A percentile compares a stretch with the other conserved stretches of the same genome.
Evolutionary conservation across 225 moss, liverwort and hornwort genomes (phyloP).

Genomic region (Physcomitrellopsis africana): DNA sequence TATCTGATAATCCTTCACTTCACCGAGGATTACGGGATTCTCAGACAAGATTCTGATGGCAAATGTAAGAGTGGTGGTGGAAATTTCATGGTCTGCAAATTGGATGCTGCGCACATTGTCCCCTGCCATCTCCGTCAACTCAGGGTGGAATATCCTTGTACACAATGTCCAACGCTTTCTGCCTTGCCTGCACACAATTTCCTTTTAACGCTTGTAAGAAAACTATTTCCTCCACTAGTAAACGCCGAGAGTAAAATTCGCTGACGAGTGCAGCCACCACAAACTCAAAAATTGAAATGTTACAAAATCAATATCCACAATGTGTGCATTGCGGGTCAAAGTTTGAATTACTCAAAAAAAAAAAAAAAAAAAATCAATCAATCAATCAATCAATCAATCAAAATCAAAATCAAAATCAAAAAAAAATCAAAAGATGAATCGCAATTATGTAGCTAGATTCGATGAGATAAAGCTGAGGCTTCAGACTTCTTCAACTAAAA

Average conservation of each 20-base stretch:
- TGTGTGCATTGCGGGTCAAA: neutral
- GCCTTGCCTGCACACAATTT: slow-evolving; percentile 33
- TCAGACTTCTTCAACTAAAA: slow-evolving; percentile 37
- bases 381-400: no score
- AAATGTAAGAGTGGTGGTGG: slow-evolving; percentile 47
- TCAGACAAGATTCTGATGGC: slow-evolving; percentile 42
- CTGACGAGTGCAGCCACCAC: slow-evolving; percentile 45
- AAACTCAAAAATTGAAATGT: slow-evolving; percentile 42
- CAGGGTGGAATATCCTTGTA: slow-evolving; percentile 40
- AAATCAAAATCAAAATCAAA: no score
- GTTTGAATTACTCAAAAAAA: neutral
- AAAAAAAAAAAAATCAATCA: no score
- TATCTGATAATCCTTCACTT: slow-evolving; percentile 34
- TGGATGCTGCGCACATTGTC: slow-evolving; percentile 51
- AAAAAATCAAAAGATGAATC: neutral
- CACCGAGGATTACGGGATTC: slow-evolving; percentile 33
- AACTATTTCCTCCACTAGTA: neutral
- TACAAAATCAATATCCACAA: neutral
- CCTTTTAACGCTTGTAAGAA: neutral
- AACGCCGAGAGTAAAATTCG: neutral
- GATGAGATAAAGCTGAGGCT: slow-evolving; percentile 7
- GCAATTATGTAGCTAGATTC: no score
- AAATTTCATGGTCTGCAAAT: slow-evolving; percentile 48
- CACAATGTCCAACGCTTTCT: slow-evolving; percentile 40
- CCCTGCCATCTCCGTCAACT: slow-evolving; percentile 46